Conservation (phyloP, 1,284 basidiomycete species). For the Anthracocystis panici-leucophaei region DNA sequence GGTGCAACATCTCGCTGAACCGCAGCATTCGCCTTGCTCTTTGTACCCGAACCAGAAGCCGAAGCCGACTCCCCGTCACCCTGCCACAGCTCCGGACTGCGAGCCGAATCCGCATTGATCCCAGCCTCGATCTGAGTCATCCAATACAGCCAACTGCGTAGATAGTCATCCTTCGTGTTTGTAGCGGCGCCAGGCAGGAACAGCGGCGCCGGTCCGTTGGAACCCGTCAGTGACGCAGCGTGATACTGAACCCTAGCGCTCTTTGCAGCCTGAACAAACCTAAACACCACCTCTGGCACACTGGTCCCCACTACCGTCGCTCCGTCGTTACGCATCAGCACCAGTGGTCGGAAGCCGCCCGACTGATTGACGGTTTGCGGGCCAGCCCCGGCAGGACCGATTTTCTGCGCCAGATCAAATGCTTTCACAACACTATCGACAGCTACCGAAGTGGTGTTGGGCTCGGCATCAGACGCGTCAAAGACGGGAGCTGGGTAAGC, state of each 20-base stretch:
- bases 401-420: conserved; percentile 23
- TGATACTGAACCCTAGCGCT: conserved; percentile 36
- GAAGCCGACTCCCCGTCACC: background rate
- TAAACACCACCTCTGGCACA: conserved; percentile 38
- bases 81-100: conserved; percentile 42
- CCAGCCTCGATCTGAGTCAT: conserved; percentile 34
- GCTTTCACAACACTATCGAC: conserved; percentile 41
- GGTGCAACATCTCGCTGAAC: background rate
- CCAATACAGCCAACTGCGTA: conserved; percentile 45
- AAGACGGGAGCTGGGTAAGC: conserved; percentile 36
- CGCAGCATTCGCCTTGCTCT: background rate
- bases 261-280: conserved; percentile 39
- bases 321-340: conserved; percentile 51
- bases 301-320: conserved; percentile 33
- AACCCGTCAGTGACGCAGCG: conserved; percentile 2
- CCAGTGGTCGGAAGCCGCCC: conserved; percentile 39
- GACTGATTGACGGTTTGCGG: conserved; percentile 20
- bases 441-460: conserved; percentile 14
- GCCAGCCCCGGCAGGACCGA: conserved; percentile 18
- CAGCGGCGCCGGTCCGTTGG: conserved; percentile 13
- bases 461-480: conserved; percentile 27
- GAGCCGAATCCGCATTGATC: conserved; percentile 23
- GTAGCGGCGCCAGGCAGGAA: conserved; percentile 27
- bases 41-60: background rate
- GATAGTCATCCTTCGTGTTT: conserved; percentile 26